Conservation (phyloP, 2,329 filamentous ascomycete species). For the Calycina herbarum region DNA sequence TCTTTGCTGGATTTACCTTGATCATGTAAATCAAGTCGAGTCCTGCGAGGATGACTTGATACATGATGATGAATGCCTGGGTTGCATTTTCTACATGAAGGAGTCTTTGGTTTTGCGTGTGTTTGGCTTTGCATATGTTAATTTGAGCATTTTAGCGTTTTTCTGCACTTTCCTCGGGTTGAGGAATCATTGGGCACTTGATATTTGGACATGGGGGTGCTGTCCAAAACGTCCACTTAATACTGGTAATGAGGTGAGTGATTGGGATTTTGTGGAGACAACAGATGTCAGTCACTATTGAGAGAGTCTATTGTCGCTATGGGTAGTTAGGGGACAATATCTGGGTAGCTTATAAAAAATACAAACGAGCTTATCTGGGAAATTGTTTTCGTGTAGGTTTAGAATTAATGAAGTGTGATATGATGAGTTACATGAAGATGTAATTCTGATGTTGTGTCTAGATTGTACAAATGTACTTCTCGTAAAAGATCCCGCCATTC, state of each 20-base stretch:
- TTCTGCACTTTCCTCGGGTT: not conserved
- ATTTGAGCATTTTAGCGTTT: conserved; percentile 13
- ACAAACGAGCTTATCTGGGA: not conserved
- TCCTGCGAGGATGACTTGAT: not conserved
- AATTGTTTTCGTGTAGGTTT: not conserved
- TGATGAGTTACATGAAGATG: not conserved
- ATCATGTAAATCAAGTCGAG: conserved; percentile 43
- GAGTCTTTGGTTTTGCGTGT: conserved; percentile 23
- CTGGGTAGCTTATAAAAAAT: conserved; percentile 1
- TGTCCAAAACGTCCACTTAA: conserved; percentile 4
- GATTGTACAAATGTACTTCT: not conserved
- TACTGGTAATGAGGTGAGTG: not conserved
- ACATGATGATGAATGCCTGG: not conserved
- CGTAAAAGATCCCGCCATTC: too few species aligned
- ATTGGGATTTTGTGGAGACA: not conserved
- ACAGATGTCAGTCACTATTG: not conserved
- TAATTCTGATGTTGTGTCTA: not conserved
- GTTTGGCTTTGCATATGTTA: conserved; percentile 21
- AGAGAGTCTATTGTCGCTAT: not conserved
- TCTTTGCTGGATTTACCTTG: conserved; percentile 58
- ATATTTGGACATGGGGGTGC: conserved; percentile 22
- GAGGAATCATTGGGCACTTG: conserved; percentile 8
- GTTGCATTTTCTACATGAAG: not conserved
- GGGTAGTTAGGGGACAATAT: not conserved
- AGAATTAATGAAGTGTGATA: not conserved